Base-by-base conservation (phyloP, 495 filamentous ascomycete species). In the Bombardia bombarda region DNA sequence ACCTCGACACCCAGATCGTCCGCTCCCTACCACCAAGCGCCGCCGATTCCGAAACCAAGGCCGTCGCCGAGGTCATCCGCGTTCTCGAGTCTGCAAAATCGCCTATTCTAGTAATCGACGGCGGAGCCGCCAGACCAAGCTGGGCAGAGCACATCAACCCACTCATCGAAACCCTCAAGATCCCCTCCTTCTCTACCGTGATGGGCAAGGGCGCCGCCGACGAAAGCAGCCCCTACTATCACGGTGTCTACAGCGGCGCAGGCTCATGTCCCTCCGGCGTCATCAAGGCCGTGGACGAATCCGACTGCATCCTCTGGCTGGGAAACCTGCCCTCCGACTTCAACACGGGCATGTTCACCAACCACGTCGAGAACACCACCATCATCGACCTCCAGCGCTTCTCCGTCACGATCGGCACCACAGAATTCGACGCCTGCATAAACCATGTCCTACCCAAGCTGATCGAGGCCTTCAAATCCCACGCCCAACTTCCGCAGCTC, bases 311-410 rank as follows among this genome's bases (percentile, higher is more conserved):
- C 9, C 44, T 70, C 16, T 66, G 55, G 55, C 47, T 68, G 23
- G 67, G 65, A 1, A 58, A 58, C 25, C 56, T 50, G 41, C 52
- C 52, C 0, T 49, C 53, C n/a, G 55, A 60, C 38, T 56, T 48
- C 19, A 63, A 63, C 38, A 61, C 60, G 33, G 66, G 60, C 1
- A 65, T 64, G 34, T 66, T 71, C 34, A 65, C 66, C 7, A 50
- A 52, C 16, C 18, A 55, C 13, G 42, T 65, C 19, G 42, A 55
- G 3, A 36, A 42, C 14, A 37, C 37, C 7, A 50, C 39, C 6
- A 46, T 58, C 20, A 53, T 70, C 25, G 63, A 68, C 38, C 63
- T 70, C 23, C 67, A 69, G 48, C 51, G 59, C 12, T 67, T 67
- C 55, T 61, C 16, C 17, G 43, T 65, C 45, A 60, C 56, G 37